Percentiles rank a stretch among this genome's conserved stretches.
These are phyloP conservation scores for Aspergillus leporis DNA, from an alignment of 495 filamentous ascomycete species.

Conservation along the genomic window DNA sequence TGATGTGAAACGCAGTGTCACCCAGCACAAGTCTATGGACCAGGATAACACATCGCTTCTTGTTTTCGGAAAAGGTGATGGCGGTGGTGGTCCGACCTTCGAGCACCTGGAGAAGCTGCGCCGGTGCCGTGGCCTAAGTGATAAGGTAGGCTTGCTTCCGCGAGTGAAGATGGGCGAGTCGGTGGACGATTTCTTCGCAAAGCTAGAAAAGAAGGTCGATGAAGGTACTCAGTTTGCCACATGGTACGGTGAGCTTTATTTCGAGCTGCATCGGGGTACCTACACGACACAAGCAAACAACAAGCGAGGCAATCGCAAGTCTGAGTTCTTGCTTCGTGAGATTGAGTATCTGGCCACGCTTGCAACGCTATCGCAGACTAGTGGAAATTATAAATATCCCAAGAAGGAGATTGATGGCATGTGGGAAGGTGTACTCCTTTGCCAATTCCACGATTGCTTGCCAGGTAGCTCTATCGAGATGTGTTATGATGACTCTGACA, in stretches of 20 bases:
- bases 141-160: constrained; percentile 79
- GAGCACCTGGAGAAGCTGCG: constrained; percentile 92
- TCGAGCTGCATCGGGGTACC: constrained; percentile 93
- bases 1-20: constrained; percentile 85
- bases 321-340: constrained; percentile 82
- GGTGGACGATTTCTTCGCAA: constrained; percentile 95
- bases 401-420: constrained; percentile 88
- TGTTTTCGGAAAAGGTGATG: constrained; percentile 94
- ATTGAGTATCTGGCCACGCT: constrained; percentile 87
- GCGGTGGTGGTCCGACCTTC: constrained; percentile 93
- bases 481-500: constrained; percentile 91
- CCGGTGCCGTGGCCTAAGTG: constrained; percentile 90
- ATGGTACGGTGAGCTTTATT: constrained; percentile 98
- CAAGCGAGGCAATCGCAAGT: constrained; percentile 86
- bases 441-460: constrained; percentile 96
- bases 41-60: constrained; percentile 84
- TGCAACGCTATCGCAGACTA: constrained; percentile 66
- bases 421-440: constrained; percentile 86
- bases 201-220: constrained; percentile 68
- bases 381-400: constrained; percentile 73
- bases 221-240: constrained; percentile 81
- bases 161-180: constrained; percentile 86
- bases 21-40: constrained; percentile 93
- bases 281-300: constrained; percentile 98
- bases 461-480: constrained; percentile 96